phyloP scores from a whole-genome alignment of 2,329 filamentous ascomycete species.

The Nemania sp. region DNA sequence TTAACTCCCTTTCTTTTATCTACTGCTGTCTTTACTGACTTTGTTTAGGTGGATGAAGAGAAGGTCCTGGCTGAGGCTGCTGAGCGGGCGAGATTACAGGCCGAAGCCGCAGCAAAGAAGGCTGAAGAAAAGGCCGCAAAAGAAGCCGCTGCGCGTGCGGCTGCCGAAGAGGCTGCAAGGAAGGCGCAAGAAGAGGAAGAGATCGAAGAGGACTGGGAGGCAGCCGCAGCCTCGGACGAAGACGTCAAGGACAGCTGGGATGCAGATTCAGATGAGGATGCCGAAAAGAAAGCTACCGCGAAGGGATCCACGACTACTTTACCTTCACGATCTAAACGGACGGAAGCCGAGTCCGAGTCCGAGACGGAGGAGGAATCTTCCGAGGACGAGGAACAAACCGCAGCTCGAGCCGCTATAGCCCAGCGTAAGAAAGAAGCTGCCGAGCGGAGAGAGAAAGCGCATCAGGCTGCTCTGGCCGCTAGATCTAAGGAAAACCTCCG shows the following conservation, averaged over 20 bases:
- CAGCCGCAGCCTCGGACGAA: constrained; percentile 73
- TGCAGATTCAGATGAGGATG: constrained; percentile 75
- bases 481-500: constrained; percentile 92
- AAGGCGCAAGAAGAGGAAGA: constrained; percentile 61
- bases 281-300: constrained; percentile 48
- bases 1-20: constrained; percentile 29
- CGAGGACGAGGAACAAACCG: constrained; percentile 75
- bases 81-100: constrained; percentile 69
- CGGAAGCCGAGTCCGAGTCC: constrained; percentile 47
- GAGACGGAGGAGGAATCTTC: constrained; percentile 60
- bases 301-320: constrained; percentile 30
- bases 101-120: constrained; percentile 66
- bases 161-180: constrained; percentile 56
- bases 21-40: constrained; percentile 15
- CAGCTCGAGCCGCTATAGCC: constrained; percentile 70
- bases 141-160: constrained; percentile 60
- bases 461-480: constrained; percentile 88
- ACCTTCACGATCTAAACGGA: constrained; percentile 40
- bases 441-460: constrained; percentile 83
- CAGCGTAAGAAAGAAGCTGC: constrained; percentile 86
- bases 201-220: constrained; percentile 85
- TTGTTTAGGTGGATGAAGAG: constrained; percentile 69
- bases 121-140: constrained; percentile 62
- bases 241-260: constrained; percentile 96
- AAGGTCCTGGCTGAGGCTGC: constrained; percentile 77